Percentiles rank a stretch among this genome's conserved stretches.
These are phyloP conservation scores for Populus ilicifolia DNA, from an alignment of 345 rosid genomes.

Conservation along the genomic window DNA sequence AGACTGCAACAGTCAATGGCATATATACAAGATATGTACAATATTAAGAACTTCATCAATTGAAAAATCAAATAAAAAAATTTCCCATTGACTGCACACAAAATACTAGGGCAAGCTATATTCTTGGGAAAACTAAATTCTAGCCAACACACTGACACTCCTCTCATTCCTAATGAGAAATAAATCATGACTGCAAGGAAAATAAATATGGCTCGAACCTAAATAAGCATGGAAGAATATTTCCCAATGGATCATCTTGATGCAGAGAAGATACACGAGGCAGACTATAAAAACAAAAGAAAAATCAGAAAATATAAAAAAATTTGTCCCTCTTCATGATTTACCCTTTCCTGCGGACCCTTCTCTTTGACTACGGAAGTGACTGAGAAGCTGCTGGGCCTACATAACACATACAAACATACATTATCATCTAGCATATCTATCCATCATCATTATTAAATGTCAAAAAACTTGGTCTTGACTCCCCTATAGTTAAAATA, in stretches of 20 bases:
- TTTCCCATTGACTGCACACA: constrained; percentile 16
- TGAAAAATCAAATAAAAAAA: not conserved
- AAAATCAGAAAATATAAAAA: constrained; percentile 5
- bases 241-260: constrained; percentile 2
- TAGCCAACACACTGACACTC: constrained; percentile 3
- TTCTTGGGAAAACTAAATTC: constrained; percentile 2
- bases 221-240: constrained; percentile 6
- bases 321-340: constrained; percentile 31
- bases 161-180: not conserved
- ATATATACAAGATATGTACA: constrained; percentile 42
- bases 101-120: constrained; percentile 15
- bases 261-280: constrained; percentile 9
- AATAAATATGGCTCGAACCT: constrained; percentile 13
- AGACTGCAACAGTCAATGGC: constrained; percentile 14
- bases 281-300: constrained; percentile 7
- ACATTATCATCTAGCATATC: constrained; percentile 12
- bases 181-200: constrained; percentile 13
- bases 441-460: not conserved
- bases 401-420: constrained; percentile 29
- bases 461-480: not conserved
- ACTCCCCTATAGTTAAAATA: not conserved
- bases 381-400: constrained; percentile 96
- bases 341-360: constrained; percentile 55
- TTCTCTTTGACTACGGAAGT: constrained; percentile 85
- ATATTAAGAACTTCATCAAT: constrained; percentile 10